Evolutionary conservation across 305 asterid species (phyloP).

Genomic region (Caryopteris hybrid): DNA sequence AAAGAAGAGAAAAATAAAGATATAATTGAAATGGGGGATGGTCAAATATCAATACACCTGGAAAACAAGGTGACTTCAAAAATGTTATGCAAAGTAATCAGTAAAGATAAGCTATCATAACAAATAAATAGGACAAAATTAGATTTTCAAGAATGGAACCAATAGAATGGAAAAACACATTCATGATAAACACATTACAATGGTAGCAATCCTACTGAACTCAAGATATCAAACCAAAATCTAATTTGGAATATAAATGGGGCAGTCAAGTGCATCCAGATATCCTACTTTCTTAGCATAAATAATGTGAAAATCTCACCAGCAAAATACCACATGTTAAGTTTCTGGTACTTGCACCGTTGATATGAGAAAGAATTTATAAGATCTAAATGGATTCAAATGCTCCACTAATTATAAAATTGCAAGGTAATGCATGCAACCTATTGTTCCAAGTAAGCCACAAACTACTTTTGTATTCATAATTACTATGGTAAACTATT

Average conservation of each 20-base stretch:
- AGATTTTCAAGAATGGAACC: not conserved
- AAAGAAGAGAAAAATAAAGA: not conserved
- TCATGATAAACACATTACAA: not conserved
- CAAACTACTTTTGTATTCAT: not conserved
- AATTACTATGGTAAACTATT: not conserved
- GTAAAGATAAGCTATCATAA: not conserved
- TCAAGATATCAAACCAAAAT: slow-evolving; percentile 8
- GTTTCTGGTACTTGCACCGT: not conserved
- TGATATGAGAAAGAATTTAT: not conserved
- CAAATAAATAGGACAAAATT: not conserved
- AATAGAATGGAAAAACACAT: not conserved
- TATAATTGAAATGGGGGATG: not conserved
- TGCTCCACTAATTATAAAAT: not conserved
- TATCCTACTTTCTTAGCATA: not conserved
- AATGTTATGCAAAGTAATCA: not conserved
- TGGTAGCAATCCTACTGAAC: not conserved
- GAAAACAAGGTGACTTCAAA: not conserved
- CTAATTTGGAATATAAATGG: not conserved
- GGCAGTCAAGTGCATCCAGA: not conserved
- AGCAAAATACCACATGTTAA: not conserved
- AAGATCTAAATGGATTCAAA: not conserved
- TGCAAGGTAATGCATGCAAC: not conserved
- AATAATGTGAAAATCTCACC: not conserved
- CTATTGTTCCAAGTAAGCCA: not conserved
- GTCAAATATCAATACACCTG: not conserved